phyloP scores from a whole-genome alignment of 345 rosid genomes.

The Arabidopsis thaliana region TAIR10.1 NC_003074.8:10444501-10445000 shows the following conservation, averaged over 20 bases:
- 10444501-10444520: conserved; percentile 59
- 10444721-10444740: conserved; percentile 67
- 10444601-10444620: not conserved
- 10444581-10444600: conserved; percentile 58
- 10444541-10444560: conserved; percentile 61
- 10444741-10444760: conserved; percentile 71
- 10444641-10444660: not conserved
- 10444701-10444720: conserved; percentile 63
- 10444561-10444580: conserved; percentile 72
- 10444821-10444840: conserved; percentile 76
- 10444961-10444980: not conserved
- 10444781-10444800: conserved; percentile 75
- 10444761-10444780: conserved; percentile 79
- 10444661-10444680: not conserved
- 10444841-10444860: conserved; percentile 47
- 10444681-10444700: conserved; percentile 61
- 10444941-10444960: not conserved
- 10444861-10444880: not conserved
- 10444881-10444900: not conserved
- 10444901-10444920: not conserved
- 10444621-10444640: not conserved
- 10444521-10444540: conserved; percentile 62
- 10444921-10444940: conserved; percentile 8
- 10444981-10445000: not conserved
- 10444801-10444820: conserved; percentile 71